Conservation (phyloP, 2,329 filamentous ascomycete species). For the Trichoderma breve region DNA sequence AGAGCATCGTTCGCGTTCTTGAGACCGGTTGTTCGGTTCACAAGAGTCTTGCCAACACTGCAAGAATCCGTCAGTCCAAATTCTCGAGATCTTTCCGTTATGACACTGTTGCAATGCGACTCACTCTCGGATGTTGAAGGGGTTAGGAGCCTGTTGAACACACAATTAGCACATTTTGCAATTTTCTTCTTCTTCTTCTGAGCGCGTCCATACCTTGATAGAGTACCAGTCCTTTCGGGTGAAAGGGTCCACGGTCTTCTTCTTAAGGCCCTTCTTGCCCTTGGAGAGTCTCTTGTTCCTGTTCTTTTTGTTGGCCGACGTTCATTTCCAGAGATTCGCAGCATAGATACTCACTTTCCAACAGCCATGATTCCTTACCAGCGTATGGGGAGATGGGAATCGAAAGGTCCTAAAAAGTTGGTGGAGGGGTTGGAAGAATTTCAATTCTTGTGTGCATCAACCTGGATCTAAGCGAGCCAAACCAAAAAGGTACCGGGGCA, state of each 20-base stretch:
- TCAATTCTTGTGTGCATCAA: constrained; percentile 41
- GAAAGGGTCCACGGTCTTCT: constrained; percentile 97
- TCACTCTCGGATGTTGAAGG: constrained; percentile 96
- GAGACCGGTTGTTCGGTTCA: constrained; percentile 98
- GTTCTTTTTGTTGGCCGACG: constrained; percentile 20
- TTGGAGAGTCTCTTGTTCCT: constrained; percentile 99
- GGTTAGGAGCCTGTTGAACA: constrained; percentile 74
- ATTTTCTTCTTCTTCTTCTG: neutral
- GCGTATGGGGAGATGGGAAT: constrained; percentile 45
- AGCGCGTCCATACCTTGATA: constrained; percentile 68
- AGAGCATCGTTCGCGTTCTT: constrained; percentile 99
- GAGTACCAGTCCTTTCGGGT: constrained; percentile 99
- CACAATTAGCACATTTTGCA: neutral
- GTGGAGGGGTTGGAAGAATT: constrained; percentile 43
- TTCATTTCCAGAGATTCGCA: constrained; percentile 2
- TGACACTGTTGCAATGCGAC: constrained; percentile 35
- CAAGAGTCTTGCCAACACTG: constrained; percentile 99
- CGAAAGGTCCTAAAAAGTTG: constrained; percentile 43
- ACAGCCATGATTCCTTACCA: constrained; percentile 58
- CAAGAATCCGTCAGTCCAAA: constrained; percentile 26
- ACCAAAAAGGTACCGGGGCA: constrained; percentile 25
- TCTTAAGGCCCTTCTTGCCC: constrained; percentile 99
- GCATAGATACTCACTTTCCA: constrained; percentile 52
- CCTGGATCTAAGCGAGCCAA: constrained; percentile 40
- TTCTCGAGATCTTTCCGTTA: neutral